Conservation (phyloP, 2,329 filamentous ascomycete species). For the Simplicillium aogashimaense region DNA sequence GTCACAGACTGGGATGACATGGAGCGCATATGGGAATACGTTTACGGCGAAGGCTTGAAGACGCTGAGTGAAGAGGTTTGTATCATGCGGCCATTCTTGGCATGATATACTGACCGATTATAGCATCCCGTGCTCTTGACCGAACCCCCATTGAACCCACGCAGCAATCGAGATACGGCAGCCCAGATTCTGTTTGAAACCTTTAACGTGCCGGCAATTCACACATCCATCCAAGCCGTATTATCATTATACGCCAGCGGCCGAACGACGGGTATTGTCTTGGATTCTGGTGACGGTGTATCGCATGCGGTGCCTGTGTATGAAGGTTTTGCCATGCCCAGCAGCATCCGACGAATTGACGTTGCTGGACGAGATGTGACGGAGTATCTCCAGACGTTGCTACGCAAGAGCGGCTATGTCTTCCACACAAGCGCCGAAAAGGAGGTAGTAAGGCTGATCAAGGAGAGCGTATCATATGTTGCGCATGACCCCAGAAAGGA, state of each 20-base stretch:
- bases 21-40: slow-evolving; percentile 98
- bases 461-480: slow-evolving; percentile 89
- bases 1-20: slow-evolving; percentile 99
- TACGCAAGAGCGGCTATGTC: slow-evolving; percentile 86
- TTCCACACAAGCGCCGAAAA: slow-evolving; percentile 99
- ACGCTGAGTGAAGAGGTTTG: slow-evolving; percentile 88
- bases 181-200: slow-evolving; percentile 98
- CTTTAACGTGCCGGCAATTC: slow-evolving; percentile 93
- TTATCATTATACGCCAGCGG: slow-evolving; percentile 93
- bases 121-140: slow-evolving; percentile 93
- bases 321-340: slow-evolving; percentile 94
- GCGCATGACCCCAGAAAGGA: slow-evolving; percentile 84
- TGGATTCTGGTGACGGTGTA: slow-evolving; percentile 92
- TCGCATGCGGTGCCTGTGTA: slow-evolving; percentile 97
- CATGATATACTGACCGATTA: slow-evolving; percentile 9
- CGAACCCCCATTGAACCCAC: slow-evolving; percentile 89
- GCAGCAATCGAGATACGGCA: slow-evolving; percentile 89
- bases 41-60: slow-evolving; percentile 92
- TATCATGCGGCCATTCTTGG: slow-evolving; percentile 1
- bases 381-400: slow-evolving; percentile 81
- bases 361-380: slow-evolving; percentile 94
- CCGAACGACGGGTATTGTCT: slow-evolving; percentile 88
- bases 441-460: slow-evolving; percentile 95
- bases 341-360: slow-evolving; percentile 90
- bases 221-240: slow-evolving; percentile 95